A percentile compares a stretch with the other conserved stretches of the same genome.
These are phyloP conservation scores for Gnetum montanum DNA, from an alignment of 75 land plant genomes.

Conservation along the genomic window DNA sequence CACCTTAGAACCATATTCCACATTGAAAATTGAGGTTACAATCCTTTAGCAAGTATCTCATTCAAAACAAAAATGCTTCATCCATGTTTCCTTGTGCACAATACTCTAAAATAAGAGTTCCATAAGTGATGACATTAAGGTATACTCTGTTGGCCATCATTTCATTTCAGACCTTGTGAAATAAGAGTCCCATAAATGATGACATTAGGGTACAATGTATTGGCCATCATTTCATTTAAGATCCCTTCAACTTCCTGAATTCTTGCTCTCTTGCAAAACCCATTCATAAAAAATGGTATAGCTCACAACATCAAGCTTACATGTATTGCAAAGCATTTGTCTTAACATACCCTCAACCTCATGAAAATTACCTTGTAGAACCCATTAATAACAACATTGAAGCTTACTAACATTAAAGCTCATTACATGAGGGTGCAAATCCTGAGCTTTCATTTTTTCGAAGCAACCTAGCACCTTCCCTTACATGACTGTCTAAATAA, in stretches of 20 bases:
- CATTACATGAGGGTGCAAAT: slow-evolving; percentile 15
- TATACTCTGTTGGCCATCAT: too few species aligned
- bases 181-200: slow-evolving; percentile 16
- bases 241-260: slow-evolving; percentile 16
- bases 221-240: slow-evolving; percentile 17
- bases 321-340: slow-evolving; percentile 49
- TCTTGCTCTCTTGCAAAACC: slow-evolving; percentile 21
- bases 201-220: slow-evolving; percentile 10
- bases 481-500: slow-evolving; percentile 15
- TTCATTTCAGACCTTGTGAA: too few species aligned
- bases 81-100: slow-evolving; percentile 17
- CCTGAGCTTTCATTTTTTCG: slow-evolving; percentile 14
- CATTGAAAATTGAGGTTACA: not conserved
- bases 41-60: slow-evolving; percentile 10
- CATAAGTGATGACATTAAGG: too few species aligned
- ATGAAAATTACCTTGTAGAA: slow-evolving; percentile 33
- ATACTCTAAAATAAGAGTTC: too few species aligned
- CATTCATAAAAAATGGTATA: slow-evolving; percentile 60
- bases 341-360: slow-evolving; percentile 61
- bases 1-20: slow-evolving; percentile 17
- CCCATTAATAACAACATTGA: slow-evolving; percentile 43
- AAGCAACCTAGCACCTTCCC: slow-evolving; percentile 12
- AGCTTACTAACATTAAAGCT: too few species aligned
- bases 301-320: slow-evolving; percentile 63
- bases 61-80: slow-evolving; percentile 7